phyloP scores from a whole-genome alignment of 345 rosid genomes.

The Arabidopsis arenosa region DNA sequence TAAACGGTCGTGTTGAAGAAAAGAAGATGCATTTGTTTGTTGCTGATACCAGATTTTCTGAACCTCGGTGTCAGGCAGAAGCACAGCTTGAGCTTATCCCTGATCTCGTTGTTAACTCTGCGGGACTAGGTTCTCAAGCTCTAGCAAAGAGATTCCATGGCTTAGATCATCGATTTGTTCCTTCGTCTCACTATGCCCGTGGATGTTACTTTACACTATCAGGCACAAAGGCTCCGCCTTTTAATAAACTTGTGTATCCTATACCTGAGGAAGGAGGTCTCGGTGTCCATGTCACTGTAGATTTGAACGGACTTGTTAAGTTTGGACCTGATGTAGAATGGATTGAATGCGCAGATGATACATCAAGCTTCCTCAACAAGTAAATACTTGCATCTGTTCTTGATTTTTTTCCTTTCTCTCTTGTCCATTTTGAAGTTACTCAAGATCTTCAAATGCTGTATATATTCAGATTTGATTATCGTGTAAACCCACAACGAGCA shows the following conservation, averaged over 20 bases:
- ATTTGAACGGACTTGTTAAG: slow-evolving; percentile 84
- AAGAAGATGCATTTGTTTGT: slow-evolving; percentile 60
- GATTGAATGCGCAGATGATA: slow-evolving; percentile 63
- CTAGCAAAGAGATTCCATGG: slow-evolving; percentile 75
- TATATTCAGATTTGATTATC: slow-evolving; percentile 69
- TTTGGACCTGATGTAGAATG: slow-evolving; percentile 98
- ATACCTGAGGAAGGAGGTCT: slow-evolving; percentile 92
- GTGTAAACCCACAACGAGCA: slow-evolving; percentile 56
- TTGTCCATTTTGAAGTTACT: slow-evolving; percentile 15
- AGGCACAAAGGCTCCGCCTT: slow-evolving; percentile 57
- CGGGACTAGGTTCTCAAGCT: slow-evolving; percentile 76
- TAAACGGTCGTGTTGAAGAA: slow-evolving; percentile 66
- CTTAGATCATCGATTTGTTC: slow-evolving; percentile 50
- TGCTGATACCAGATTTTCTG: slow-evolving; percentile 49
- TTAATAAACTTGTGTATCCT: slow-evolving; percentile 78
- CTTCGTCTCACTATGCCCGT: slow-evolving; percentile 71
- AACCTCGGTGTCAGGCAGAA: slow-evolving; percentile 40
- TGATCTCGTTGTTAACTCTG: slow-evolving; percentile 74
- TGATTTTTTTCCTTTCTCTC: not conserved
- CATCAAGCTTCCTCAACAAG: slow-evolving; percentile 79
- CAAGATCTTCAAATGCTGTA: slow-evolving; percentile 15
- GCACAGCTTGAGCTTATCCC: slow-evolving; percentile 71
- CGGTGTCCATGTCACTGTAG: slow-evolving; percentile 90
- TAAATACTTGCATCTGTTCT: slow-evolving; percentile 42
- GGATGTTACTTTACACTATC: slow-evolving; percentile 84